Evolutionary conservation across 2,329 filamentous ascomycete species (phyloP).

Genomic region (Aspergillus sergii): DNA sequence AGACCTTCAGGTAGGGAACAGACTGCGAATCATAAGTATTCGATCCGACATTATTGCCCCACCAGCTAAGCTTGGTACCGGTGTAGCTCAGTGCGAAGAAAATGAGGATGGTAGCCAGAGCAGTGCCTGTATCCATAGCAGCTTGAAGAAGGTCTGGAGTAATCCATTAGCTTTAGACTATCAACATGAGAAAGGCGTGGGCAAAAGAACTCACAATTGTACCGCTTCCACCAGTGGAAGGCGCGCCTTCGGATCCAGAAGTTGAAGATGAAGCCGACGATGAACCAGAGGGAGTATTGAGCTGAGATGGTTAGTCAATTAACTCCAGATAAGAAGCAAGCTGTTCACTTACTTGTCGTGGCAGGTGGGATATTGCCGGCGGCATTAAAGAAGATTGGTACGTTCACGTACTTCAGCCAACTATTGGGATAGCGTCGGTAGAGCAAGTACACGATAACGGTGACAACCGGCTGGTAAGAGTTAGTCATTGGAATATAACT

Average conservation of each 20-base stretch:
- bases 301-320: constrained; percentile 10
- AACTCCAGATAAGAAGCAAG: too few relatives aligned
- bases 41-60: constrained; percentile 39
- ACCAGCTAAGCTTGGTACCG: constrained; percentile 34
- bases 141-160: constrained; percentile 26
- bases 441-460: constrained; percentile 29
- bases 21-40: constrained; percentile 39
- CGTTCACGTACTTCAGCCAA: constrained; percentile 37
- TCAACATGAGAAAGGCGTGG: not conserved
- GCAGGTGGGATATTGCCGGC: constrained; percentile 38
- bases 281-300: constrained; percentile 37
- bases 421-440: constrained; percentile 34
- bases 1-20: constrained; percentile 35
- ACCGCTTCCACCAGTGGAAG: constrained; percentile 38
- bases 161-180: too few relatives aligned
- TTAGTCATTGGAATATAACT: not conserved
- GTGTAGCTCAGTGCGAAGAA: constrained; percentile 39
- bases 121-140: constrained; percentile 39
- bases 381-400: constrained; percentile 38
- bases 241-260: constrained; percentile 32
- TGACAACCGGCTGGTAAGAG: constrained; percentile 28
- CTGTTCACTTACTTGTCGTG: constrained; percentile 34
- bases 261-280: constrained; percentile 36
- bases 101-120: constrained; percentile 34
- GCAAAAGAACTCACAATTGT: constrained; percentile 28